These are phyloP conservation scores for Diaporthe vaccinii DNA, from an alignment of 2,329 filamentous ascomycete species.

Conservation along the genomic window DNA sequence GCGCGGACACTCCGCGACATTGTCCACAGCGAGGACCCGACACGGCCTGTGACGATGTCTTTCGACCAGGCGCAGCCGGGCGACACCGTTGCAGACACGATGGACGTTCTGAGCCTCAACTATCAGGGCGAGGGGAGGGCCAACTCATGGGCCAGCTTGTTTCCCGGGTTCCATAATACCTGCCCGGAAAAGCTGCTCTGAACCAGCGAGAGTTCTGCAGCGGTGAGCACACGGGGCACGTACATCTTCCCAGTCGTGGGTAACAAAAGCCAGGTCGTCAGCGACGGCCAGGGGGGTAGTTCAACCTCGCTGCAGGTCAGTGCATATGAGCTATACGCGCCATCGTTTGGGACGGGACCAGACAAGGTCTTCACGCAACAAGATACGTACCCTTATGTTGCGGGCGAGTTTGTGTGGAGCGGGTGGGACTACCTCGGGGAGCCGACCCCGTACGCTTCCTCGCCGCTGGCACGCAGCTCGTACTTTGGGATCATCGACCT, in stretches of 20 bases:
- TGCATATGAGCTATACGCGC: conserved; percentile 65
- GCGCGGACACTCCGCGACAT: conserved; percentile 57
- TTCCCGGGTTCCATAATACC: not conserved
- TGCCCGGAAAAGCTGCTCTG: not conserved
- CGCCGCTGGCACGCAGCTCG: conserved; percentile 56
- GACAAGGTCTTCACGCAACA: conserved; percentile 67
- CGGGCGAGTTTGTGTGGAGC: conserved; percentile 67
- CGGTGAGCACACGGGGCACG: conserved; percentile 51
- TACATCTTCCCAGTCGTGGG: conserved; percentile 65
- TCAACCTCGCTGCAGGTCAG: conserved; percentile 54
- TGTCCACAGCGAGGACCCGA: conserved; percentile 60
- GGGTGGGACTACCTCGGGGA: conserved; percentile 65
- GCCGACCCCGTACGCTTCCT: conserved; percentile 60
- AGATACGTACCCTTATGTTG: conserved; percentile 63
- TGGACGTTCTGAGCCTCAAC: conserved; percentile 52
- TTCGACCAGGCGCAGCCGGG: conserved; percentile 61
- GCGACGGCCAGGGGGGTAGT: conserved; percentile 55
- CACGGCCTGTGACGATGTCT: conserved; percentile 58
- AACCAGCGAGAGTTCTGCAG: not conserved
- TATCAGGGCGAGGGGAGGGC: conserved; percentile 6
- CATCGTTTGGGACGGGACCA: conserved; percentile 59
- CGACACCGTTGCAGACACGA: conserved; percentile 52
- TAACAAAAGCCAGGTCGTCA: conserved; percentile 53
- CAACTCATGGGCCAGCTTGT: not conserved
- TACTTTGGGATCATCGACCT: conserved; percentile 71